Percentiles rank a stretch among this genome's conserved stretches.
Conservation (phyloP, 495 filamentous ascomycete genomes). For the Lepidopterella palustris region DNA sequence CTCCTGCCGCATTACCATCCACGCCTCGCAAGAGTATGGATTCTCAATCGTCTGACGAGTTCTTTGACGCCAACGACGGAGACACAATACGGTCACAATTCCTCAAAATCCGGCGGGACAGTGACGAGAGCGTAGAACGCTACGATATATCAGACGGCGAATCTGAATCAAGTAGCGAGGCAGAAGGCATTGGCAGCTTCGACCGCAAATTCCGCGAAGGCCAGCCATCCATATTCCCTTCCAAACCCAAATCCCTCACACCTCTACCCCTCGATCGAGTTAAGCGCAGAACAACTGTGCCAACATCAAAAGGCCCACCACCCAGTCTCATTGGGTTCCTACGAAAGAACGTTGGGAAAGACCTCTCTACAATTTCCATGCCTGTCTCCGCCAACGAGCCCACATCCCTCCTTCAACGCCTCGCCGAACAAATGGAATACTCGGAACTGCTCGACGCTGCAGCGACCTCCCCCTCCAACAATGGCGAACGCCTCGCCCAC, state of each 20-base stretch:
- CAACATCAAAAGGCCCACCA: slow-evolving; percentile 64
- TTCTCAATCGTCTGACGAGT: slow-evolving; percentile 71
- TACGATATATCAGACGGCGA: slow-evolving; percentile 49
- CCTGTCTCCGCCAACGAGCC: slow-evolving; percentile 95
- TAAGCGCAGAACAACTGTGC: slow-evolving; percentile 62
- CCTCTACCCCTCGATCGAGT: slow-evolving; percentile 70
- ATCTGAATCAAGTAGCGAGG: slow-evolving; percentile 56
- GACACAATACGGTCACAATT: slow-evolving; percentile 56
- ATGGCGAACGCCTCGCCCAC: slow-evolving; percentile 67
- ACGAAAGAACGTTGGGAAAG: slow-evolving; percentile 96
- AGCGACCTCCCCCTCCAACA: slow-evolving; percentile 46
- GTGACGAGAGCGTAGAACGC: slow-evolving; percentile 44
- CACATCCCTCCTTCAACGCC: slow-evolving; percentile 75
- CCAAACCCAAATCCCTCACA: slow-evolving; percentile 62
- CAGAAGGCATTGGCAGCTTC: slow-evolving; percentile 39
- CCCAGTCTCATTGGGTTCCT: slow-evolving; percentile 90
- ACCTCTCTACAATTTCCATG: slow-evolving; percentile 93
- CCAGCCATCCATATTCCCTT: slow-evolving; percentile 57
- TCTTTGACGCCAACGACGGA: slow-evolving; percentile 84
- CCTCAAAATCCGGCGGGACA: slow-evolving; percentile 61
- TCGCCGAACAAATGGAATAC: slow-evolving; percentile 87
- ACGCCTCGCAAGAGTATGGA: slow-evolving; percentile 71
- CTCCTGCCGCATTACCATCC: slow-evolving; percentile 44
- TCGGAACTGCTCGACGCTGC: slow-evolving; percentile 74
- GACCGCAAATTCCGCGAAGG: slow-evolving; percentile 37